Base-by-base conservation (phyloP, 306 rosid species). In the Hylodesmum podocarpum region DNA sequence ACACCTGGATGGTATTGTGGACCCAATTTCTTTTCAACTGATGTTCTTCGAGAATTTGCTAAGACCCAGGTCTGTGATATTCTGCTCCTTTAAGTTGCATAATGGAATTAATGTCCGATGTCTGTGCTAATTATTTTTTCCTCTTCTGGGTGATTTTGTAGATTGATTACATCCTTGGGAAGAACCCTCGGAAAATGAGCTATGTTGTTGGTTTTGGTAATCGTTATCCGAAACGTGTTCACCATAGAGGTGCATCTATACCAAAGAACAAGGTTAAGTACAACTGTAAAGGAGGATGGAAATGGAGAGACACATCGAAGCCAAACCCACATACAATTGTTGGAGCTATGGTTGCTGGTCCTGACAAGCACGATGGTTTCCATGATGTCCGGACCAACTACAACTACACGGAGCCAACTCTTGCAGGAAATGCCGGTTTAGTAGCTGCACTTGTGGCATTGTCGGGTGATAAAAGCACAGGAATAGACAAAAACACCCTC, bases 1-100 rank as follows among this genome's bases (percentile, higher is more conserved):
- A 89, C 95, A 15, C 97, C 97, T 51, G 97, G 95, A 50, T 88
- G 96, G 97, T 88, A 92, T 54, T 92, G 96, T 75, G 96, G 96
- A 68, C 93, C 96, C 70, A 88, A 89, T 80, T 91, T 91, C 84
- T 91, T 81, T 77, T 88, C 94, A 41, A 85, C 86, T 51, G 87
- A 88, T 16, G 89, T 86, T 33, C 83, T 91, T 78, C 97, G 97
- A 12, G 79, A 91, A 1, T 91, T 91, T 73, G 95, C 97, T 2
- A 85, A 76, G 73, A 86, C 91, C 33, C 97, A 91, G 93, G 97
- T 89, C 33, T 51, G 72, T 74, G 58, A 24, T 36, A 53, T 40
- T 76, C 24, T 71, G 68, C 64, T 76, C 22, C 28, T 15, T 54
- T 2, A 18, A 13, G 8, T 13, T 6, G 22, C 71, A 33, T 77